Evolutionary conservation across 2,329 filamentous ascomycete species (phyloP).

Genomic region (Drechslera avenae): DNA sequence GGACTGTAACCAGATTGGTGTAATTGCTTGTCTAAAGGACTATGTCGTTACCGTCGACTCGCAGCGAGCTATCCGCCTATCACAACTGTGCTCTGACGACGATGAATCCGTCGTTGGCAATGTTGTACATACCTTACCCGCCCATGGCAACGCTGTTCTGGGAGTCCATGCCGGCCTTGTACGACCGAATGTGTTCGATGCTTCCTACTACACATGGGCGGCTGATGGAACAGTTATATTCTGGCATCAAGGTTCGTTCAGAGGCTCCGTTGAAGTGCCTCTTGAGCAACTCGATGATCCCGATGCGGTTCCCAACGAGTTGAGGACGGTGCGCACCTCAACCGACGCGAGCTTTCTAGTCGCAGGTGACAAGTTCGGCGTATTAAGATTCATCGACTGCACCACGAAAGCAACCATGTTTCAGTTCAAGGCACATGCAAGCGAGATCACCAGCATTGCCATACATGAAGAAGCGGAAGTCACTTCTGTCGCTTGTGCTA

Average conservation of each 20-base stretch:
- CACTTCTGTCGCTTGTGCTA: conserved; percentile 75
- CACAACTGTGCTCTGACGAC: conserved; percentile 54
- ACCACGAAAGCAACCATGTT: conserved; percentile 65
- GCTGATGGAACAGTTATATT: conserved; percentile 78
- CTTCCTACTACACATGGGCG: conserved; percentile 90
- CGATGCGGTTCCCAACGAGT: conserved; percentile 61
- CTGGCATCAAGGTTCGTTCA: conserved; percentile 78
- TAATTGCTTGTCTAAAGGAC: conserved; percentile 46
- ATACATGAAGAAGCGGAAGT: conserved; percentile 68
- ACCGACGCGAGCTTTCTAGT: conserved; percentile 69
- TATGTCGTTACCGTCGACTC: conserved; percentile 67
- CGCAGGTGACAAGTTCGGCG: conserved; percentile 86
- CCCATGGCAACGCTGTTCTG: conserved; percentile 64
- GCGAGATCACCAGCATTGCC: conserved; percentile 81
- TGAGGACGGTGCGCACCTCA: conserved; percentile 64
- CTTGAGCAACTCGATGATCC: conserved; percentile 65
- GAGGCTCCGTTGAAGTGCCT: conserved; percentile 67
- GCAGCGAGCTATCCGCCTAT: conserved; percentile 71
- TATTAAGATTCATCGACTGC: conserved; percentile 72
- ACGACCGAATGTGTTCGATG: conserved; percentile 63
- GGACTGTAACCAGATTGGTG: conserved; percentile 42
- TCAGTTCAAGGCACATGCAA: conserved; percentile 83
- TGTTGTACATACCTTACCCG: conserved; percentile 54
- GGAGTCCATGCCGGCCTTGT: conserved; percentile 71
- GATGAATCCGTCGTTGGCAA: conserved; percentile 39